These are phyloP conservation scores for Teunomyces gatunensis DNA, from an alignment of 805 yeast genomes.

Conservation along the genomic window DNA sequence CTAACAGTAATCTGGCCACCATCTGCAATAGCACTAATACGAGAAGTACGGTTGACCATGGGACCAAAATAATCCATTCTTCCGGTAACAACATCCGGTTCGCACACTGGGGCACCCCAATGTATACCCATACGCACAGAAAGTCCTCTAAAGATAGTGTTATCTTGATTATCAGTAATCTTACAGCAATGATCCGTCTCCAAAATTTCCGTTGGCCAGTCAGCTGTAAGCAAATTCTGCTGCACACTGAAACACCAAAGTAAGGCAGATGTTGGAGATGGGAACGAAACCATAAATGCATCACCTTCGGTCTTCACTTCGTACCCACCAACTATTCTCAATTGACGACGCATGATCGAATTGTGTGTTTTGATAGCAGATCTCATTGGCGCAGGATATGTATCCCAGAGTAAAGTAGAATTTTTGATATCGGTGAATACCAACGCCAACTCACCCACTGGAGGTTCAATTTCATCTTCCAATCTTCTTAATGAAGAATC, in stretches of 20 bases:
- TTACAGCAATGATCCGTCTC: conserved; percentile 82
- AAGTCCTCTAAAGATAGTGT: conserved; percentile 75
- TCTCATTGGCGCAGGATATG: conserved; percentile 90
- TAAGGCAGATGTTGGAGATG: conserved; percentile 85
- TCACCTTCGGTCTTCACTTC: conserved; percentile 99
- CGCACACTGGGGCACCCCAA: conserved; percentile 98
- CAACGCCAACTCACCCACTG: conserved; percentile 90
- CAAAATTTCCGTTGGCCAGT: conserved; percentile 94
- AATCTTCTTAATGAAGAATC: conserved; percentile 80
- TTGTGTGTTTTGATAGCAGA: conserved; percentile 95
- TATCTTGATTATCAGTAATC: conserved; percentile 60
- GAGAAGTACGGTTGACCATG: conserved; percentile 92
- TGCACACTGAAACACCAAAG: conserved; percentile 96
- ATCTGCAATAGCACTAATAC: conserved; percentile 92
- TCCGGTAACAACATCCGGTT: conserved; percentile 87
- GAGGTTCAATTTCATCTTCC: conserved; percentile 91
- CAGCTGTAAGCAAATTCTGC: conserved; percentile 71
- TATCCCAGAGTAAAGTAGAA: conserved; percentile 92
- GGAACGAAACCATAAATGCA: conserved; percentile 97
- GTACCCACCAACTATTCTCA: conserved; percentile 92
- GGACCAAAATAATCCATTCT: conserved; percentile 99
- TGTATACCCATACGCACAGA: conserved; percentile 98
- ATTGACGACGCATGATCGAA: conserved; percentile 87
- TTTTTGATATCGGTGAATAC: conserved; percentile 97
- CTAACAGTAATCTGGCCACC: conserved; percentile 97